These are phyloP conservation scores for Trichothecium roseum DNA, from an alignment of 2,329 filamentous ascomycete genomes.

Conservation along the genomic window DNA sequence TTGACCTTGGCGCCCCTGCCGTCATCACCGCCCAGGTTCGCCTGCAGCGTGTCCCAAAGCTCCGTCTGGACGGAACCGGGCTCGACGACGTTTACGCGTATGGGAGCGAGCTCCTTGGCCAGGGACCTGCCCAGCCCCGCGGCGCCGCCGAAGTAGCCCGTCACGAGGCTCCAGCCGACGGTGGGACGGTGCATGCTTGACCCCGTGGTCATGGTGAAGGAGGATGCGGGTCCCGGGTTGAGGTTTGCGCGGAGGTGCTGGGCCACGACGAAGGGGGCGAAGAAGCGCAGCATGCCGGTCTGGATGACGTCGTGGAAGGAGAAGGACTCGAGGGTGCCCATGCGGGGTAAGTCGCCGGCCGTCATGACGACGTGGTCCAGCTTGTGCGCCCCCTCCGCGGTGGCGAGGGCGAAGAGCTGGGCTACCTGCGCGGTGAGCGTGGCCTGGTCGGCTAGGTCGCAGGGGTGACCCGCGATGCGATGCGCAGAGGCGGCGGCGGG, in stretches of 20 bases:
- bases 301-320: conserved; percentile 26
- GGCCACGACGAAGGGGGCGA: conserved; percentile 38
- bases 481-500: conserved; percentile 16
- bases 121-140: conserved; percentile 43
- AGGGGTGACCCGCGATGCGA: conserved; percentile 13
- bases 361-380: conserved; percentile 50
- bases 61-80: conserved; percentile 44
- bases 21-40: neutral
- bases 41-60: conserved; percentile 14
- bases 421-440: conserved; percentile 28
- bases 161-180: conserved; percentile 38
- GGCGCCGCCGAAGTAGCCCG: conserved; percentile 36
- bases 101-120: conserved; percentile 51
- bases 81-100: conserved; percentile 52
- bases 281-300: conserved; percentile 37
- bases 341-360: conserved; percentile 33
- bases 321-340: conserved; percentile 27
- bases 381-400: conserved; percentile 27
- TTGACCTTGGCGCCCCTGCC: conserved; percentile 1
- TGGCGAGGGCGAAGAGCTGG: conserved; percentile 33
- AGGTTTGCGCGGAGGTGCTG: conserved; percentile 38
- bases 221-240: conserved; percentile 26
- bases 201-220: conserved; percentile 48
- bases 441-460: conserved; percentile 9
- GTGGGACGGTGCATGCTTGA: conserved; percentile 37